phyloP scores from a whole-genome alignment of 1,139 yeast species.

The Yamadazyma songkhlaensis region DNA sequence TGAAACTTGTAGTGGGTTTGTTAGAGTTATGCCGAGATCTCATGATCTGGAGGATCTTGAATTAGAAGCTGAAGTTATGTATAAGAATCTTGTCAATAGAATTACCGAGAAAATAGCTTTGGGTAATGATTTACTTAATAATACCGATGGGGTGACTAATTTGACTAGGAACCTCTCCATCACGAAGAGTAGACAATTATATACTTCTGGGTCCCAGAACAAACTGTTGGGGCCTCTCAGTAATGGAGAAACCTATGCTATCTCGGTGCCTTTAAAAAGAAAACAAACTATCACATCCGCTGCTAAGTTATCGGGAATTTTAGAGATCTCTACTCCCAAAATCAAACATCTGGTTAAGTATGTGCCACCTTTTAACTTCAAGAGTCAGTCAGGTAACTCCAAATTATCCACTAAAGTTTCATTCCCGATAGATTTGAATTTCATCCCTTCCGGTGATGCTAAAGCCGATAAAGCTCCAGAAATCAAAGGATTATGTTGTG shows the following conservation, averaged over 20 bases:
- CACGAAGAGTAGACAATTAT: constrained; percentile 19
- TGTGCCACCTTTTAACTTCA: constrained; percentile 27
- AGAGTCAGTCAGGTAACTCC: constrained; percentile 13
- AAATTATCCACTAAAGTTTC: constrained; percentile 20
- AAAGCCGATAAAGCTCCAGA: constrained; percentile 21
- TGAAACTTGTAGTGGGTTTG: constrained; percentile 31
- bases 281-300: constrained; percentile 34
- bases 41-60: constrained; percentile 8
- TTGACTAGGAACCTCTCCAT: constrained; percentile 13
- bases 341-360: constrained; percentile 27
- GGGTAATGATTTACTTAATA: constrained; percentile 22
- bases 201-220: no score
- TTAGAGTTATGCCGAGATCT: constrained; percentile 24
- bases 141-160: background rate
- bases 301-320: constrained; percentile 32
- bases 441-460: constrained; percentile 15
- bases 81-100: constrained; percentile 27
- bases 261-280: constrained; percentile 26
- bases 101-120: constrained; percentile 26
- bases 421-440: constrained; percentile 37
- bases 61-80: constrained; percentile 26
- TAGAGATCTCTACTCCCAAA: constrained; percentile 36
- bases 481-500: constrained; percentile 30
- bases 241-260: constrained; percentile 1
- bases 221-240: background rate